Evolutionary conservation across 2,329 filamentous ascomycete species (phyloP), one percentile per base, ranked within the genome.

Genomic region (Allantophomopsis lycopodina): DNA sequence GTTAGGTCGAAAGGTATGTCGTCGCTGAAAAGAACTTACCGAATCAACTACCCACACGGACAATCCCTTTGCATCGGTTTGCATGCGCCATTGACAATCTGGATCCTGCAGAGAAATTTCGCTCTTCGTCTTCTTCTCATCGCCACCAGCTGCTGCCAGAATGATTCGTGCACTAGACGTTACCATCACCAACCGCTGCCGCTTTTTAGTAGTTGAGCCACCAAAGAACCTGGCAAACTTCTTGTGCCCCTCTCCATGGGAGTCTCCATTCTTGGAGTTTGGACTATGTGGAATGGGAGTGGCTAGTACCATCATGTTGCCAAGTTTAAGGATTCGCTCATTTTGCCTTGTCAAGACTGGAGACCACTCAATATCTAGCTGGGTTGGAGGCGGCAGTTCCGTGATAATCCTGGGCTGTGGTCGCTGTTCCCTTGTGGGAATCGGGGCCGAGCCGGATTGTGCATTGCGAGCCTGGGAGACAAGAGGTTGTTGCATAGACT

Each of bases 331-430:
- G 49, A 98, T 98, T 30, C 91, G 76, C 60, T 98, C 91, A 54
- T 96, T 95, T 43, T 77, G 80, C 52, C 80, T 79, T 8, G 84
- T 95, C 40, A 98, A 66, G 4, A 98, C 88, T 1, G 91, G 91
- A 1, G 89, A 95, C 91, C 91, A 98, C 60, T 98, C 91, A 42
- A 98, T 94, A 55, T 98, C 91, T 18, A 98, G 67, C 58, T 96
- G 91, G 38, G 84, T 94, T 1, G 91, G 91, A n/a, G 91, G 89
- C 13, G 91, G 87, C 8, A 98, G 69, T 58, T 98, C 91, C 1
- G 91, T 96, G 44, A 98, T 93, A 44, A 95, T 78, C 44, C 87
- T 71, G 2, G 83, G 72, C 23, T 87, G 82, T 8, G 75, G 71
- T 40, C 86, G 68, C 23, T 28, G 23, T 28, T 28, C 23, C 23